Base-by-base conservation (phyloP, 805 yeast genomes). In the Vanderwaltozyma yarrowii region DNA sequence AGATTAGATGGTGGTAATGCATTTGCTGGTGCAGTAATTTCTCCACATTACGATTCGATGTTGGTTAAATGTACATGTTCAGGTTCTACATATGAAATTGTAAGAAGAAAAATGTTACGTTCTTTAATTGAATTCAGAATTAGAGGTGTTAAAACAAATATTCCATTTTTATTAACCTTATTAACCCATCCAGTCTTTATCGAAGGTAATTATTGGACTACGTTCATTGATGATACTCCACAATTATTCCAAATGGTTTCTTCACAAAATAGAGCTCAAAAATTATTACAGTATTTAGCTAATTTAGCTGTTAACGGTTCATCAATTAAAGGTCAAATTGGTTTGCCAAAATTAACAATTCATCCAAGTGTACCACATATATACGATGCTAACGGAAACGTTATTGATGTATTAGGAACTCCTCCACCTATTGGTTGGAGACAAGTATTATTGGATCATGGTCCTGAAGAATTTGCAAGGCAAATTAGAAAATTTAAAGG, bases 1-100 rank as follows among this genome's bases (percentile, higher is more conserved):
- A 78, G 98, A 68, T 72, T 89, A 49, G 97, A 88, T 56, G 97
- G 97, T 67, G 96, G 96, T 65, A 88, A 89, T 61, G 96, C 96
- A 2, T 88, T 85, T 63, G 94, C 95, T 12, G 97, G 97, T 43
- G 81, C 95, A 17, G 78, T 89, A 47, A 89, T 88, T 50, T 79
- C 94, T 26, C 97, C 97, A 28, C 95, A 86, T 65, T 88, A 88
- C 66, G 97, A 88, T 66, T 86, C 96, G 32, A 82, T 88, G 95
- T 74, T 88, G 73, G 97, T 88, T 48, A 88, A 88, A 65, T 88
- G 97, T 63, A 77, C 95, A 20, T 85, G 95, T 56, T 78, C 92
- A n/a, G 97, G 96, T 42, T 80, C 95, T 17, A 88, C 94, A 37
- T 89, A 76, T 59, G 98, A 89, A 68, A 88, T 89, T 53, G 84